Evolutionary conservation across 2,329 filamentous ascomycete genomes (phyloP), one percentile per base, ranked within the genome.

Genomic region (Coleophoma eucalyptorum): DNA sequence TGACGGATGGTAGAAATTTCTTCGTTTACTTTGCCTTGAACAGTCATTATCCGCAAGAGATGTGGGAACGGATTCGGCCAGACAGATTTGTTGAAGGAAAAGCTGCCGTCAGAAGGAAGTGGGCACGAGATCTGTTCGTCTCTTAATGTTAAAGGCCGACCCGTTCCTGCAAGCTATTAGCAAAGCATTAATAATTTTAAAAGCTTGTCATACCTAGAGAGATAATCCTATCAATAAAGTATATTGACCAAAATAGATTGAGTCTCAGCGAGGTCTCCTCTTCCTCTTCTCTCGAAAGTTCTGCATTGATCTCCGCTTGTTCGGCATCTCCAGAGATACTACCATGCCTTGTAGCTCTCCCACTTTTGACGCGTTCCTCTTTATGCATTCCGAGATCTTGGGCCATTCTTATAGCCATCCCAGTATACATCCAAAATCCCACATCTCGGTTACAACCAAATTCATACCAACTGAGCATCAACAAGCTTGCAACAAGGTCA

Each of bases 401-500:
- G 15, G 45, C 45, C 45, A 47, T 47, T 21, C 45, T 33, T 16
- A 34, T 37, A 26, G 46, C 46, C 46, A 49, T 49, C 12, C 46
- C 46, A 20, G 38, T 49, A 43, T 49, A 49, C 46, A 49, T 49
- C 46, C 46, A 49, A 5, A 49, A 40, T 15, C 46, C 46, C 18
- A 49, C 46, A 34, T 49, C 46, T 15, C 31, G 46, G 33, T 43
- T 42, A 13, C 37, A 26, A 5, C 32, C 46, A 31, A 49, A 43
- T 21, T 49, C 46, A 4, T 38, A 32, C 46, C 46, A 49, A 34
- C 26, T 37, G 12, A 49, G 18, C 46, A 49, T 49, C 15, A 49
- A 20, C 15, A 49, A 20, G 11, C 46, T 49, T 35, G 37, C 46
- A 11, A 49, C 46, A 42, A 49, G 32, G 5, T 49, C 46, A 21